phyloP scores from a whole-genome alignment of 768 basidiomycete genomes.

The Lactarius akahatsu region DNA sequence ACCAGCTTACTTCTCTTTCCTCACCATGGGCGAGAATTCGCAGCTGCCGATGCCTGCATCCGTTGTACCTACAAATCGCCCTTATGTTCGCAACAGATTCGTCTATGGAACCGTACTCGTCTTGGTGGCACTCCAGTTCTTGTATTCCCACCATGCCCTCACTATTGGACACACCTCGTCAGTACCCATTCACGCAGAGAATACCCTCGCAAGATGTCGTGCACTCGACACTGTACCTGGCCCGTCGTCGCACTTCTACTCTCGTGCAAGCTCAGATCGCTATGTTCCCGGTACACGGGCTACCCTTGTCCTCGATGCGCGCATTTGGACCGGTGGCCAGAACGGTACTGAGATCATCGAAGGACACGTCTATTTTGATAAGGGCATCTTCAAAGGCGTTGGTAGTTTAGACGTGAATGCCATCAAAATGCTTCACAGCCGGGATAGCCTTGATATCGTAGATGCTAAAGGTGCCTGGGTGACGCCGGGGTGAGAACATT shows the following conservation, averaged over 20 bases:
- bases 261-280: conserved; percentile 49
- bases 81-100: neutral
- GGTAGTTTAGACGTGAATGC: conserved; percentile 36
- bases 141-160: neutral
- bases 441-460: conserved; percentile 38
- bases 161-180: neutral
- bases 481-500: conserved; percentile 44
- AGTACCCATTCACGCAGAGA: conserved; percentile 19
- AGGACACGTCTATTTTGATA: conserved; percentile 62
- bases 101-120: neutral
- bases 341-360: conserved; percentile 55
- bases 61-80: neutral
- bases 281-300: conserved; percentile 53
- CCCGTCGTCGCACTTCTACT: conserved; percentile 38
- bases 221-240: conserved; percentile 40
- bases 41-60: neutral
- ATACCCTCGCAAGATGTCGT: conserved; percentile 38
- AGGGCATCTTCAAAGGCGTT: conserved; percentile 60
- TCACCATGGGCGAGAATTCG: neutral
- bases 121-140: conserved; percentile 14
- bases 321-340: conserved; percentile 71
- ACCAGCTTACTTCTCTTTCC: neutral
- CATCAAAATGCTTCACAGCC: conserved; percentile 5
- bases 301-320: conserved; percentile 63
- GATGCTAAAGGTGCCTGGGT: conserved; percentile 69